Conservation (phyloP, 176 grass and related monocot genomes). For the Aegilops longissima region DNA sequence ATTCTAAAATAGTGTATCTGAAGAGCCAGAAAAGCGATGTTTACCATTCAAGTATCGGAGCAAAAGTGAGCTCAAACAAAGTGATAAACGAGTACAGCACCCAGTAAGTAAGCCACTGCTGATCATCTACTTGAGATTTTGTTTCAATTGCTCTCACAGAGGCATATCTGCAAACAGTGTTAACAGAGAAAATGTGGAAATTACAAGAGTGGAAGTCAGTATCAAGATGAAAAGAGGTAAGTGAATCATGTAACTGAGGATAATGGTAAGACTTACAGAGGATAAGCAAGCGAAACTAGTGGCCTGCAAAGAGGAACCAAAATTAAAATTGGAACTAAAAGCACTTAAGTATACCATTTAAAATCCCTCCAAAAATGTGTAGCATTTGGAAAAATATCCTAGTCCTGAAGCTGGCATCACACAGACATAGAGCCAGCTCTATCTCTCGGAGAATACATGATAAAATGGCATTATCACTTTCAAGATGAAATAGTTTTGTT, state of each 20-base stretch:
- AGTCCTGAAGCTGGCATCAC: neutral
- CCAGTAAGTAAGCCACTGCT: conserved; percentile 99
- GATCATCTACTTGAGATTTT: conserved; percentile 88
- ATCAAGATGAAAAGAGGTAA: neutral
- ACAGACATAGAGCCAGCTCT: conserved; percentile 4
- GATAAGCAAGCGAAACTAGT: conserved; percentile 90
- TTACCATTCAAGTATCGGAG: conserved; percentile 82
- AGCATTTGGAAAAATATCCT: conserved; percentile 7
- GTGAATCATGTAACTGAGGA: neutral
- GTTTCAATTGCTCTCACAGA: conserved; percentile 98
- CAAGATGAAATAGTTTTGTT: neutral
- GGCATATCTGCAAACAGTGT: conserved; percentile 65
- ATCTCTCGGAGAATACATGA: neutral
- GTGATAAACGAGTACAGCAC: conserved; percentile 97
- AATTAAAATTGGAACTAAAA: neutral
- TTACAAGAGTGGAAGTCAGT: neutral
- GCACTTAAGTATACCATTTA: neutral
- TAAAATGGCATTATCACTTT: neutral
- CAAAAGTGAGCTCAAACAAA: conserved; percentile 94
- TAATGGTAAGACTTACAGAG: conserved; percentile 63
- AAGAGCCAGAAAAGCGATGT: neutral
- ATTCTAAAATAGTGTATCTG: neutral
- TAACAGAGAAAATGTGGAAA: neutral
- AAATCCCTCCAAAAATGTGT: no score
- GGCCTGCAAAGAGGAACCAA: conserved; percentile 59